Conservation (phyloP, 345 rosid species). For the Gossypium turneri region DNA sequence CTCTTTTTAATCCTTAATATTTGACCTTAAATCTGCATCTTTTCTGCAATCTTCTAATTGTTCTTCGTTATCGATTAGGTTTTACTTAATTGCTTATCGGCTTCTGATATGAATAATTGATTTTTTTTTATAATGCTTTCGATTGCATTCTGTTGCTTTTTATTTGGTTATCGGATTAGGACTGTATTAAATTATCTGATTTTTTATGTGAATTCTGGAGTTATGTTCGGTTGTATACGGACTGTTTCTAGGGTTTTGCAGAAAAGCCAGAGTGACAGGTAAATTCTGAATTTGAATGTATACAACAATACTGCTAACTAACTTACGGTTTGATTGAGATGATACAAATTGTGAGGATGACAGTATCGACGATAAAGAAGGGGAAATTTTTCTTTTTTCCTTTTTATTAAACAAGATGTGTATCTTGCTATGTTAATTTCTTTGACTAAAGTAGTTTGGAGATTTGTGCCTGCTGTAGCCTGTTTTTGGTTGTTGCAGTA, state of each 20-base stretch:
- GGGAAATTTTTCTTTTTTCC: neutral
- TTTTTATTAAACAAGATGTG: neutral
- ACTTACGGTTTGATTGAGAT: neutral
- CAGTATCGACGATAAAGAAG: neutral
- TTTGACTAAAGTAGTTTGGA: neutral
- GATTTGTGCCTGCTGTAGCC: neutral
- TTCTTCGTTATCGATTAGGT: neutral
- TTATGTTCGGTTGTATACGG: neutral
- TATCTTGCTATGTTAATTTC: neutral
- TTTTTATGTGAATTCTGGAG: neutral
- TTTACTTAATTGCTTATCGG: neutral
- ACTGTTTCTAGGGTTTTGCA: neutral
- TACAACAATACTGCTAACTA: neutral
- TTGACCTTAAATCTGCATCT: neutral
- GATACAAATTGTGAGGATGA: neutral
- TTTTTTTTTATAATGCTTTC: neutral
- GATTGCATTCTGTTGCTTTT: neutral
- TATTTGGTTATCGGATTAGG: neutral
- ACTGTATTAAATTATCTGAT: neutral
- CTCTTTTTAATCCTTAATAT: neutral
- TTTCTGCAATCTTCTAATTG: constrained; percentile 2
- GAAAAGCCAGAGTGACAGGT: neutral
- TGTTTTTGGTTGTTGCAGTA: neutral
- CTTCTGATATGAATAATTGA: neutral
- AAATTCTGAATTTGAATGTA: neutral